Conservation (phyloP, 2,329 filamentous ascomycete species). For the Capronia coronata region DNA sequence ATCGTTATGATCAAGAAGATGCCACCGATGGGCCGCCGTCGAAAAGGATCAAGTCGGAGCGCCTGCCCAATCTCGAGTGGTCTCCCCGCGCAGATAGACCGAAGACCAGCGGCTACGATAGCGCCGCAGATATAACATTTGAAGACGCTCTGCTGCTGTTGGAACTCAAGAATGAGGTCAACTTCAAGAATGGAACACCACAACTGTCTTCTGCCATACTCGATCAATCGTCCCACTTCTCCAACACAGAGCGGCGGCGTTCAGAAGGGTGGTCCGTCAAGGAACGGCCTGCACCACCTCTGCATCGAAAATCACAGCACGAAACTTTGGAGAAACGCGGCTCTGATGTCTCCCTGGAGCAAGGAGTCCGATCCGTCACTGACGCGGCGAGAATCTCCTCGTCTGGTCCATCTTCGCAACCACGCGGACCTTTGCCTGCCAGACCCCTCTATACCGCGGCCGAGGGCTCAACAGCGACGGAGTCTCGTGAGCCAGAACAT, state of each 20-base stretch:
- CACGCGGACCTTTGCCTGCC: no score
- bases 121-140: slow-evolving; percentile 36
- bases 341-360: neutral
- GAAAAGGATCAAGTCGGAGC: slow-evolving; percentile 57
- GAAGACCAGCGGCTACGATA: slow-evolving; percentile 33
- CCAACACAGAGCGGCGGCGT: slow-evolving; percentile 2
- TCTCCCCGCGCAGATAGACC: slow-evolving; percentile 29
- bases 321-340: neutral
- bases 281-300: slow-evolving; percentile 3
- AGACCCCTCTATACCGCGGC: neutral
- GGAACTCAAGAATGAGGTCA: slow-evolving; percentile 33
- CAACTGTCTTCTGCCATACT: slow-evolving; percentile 6
- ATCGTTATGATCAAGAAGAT: slow-evolving; percentile 29
- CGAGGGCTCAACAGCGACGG: neutral
- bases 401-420: no score
- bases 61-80: slow-evolving; percentile 41
- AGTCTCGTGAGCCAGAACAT: neutral
- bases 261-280: slow-evolving; percentile 1
- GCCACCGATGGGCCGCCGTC: slow-evolving; percentile 45
- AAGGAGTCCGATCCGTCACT: neutral
- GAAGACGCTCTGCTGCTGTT: slow-evolving; percentile 46
- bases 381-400: no score
- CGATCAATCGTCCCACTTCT: slow-evolving; percentile 7
- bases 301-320: neutral
- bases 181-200: slow-evolving; percentile 24